Conservation (phyloP, 345 rosid species). For the Kernera saxatilis region DNA sequence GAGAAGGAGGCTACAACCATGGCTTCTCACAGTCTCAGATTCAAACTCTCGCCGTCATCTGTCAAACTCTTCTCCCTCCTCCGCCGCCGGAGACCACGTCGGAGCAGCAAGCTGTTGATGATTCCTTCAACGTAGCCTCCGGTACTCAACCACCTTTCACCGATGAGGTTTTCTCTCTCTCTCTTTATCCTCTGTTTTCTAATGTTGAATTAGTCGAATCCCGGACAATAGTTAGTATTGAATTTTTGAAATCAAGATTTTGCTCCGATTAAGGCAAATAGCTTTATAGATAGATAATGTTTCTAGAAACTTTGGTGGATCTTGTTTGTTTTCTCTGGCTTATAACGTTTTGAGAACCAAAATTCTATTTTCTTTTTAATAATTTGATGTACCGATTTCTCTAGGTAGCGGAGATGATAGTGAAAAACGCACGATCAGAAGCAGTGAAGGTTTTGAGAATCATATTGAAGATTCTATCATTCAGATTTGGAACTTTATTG, state of each 20-base stretch:
- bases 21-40: conserved; percentile 69
- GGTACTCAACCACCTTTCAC: conserved; percentile 54
- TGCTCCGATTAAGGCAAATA: background rate
- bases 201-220: background rate
- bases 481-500: conserved; percentile 59
- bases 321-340: background rate
- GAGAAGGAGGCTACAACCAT: conserved; percentile 35
- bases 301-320: background rate
- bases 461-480: conserved; percentile 47
- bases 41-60: conserved; percentile 51
- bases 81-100: background rate
- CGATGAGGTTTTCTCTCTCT: conserved; percentile 44
- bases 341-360: background rate
- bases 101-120: conserved; percentile 6
- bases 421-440: conserved; percentile 31
- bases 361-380: background rate
- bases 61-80: conserved; percentile 61
- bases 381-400: background rate
- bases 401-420: conserved; percentile 52
- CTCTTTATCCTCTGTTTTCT: background rate
- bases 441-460: conserved; percentile 38
- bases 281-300: background rate
- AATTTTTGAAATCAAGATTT: background rate
- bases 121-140: conserved; percentile 44
- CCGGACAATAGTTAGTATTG: background rate